These are phyloP conservation scores for Phytopythium mirpurense DNA, from an alignment of 352 stramenopile species.

Conservation along the genomic window DNA sequence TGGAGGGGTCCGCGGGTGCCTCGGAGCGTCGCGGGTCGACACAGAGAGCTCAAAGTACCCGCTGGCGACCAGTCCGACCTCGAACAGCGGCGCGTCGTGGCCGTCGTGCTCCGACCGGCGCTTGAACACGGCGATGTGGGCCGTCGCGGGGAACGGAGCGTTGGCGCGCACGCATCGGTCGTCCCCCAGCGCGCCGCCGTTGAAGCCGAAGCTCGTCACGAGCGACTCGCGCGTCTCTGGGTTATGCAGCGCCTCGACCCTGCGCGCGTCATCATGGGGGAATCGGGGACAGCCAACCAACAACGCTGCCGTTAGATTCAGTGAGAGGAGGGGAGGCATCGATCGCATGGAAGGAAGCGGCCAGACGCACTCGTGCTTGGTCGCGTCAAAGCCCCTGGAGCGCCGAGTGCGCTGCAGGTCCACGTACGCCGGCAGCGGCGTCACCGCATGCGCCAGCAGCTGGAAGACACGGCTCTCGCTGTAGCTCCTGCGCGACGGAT, in stretches of 20 bases:
- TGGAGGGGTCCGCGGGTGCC: neutral
- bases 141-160: slow-evolving; percentile 49
- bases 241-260: slow-evolving; percentile 22
- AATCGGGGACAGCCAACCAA: too few species aligned
- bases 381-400: slow-evolving; percentile 20
- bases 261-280: too few species aligned
- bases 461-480: slow-evolving; percentile 68
- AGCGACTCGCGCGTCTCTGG: slow-evolving; percentile 21
- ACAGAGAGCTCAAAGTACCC: slow-evolving; percentile 84
- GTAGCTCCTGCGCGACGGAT: slow-evolving; percentile 15
- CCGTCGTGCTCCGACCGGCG: slow-evolving; percentile 6
- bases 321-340: too few species aligned
- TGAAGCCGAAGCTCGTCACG: slow-evolving; percentile 43
- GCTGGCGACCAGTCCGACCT: slow-evolving; percentile 46
- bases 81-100: slow-evolving; percentile 18
- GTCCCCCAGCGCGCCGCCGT: slow-evolving; percentile 42
- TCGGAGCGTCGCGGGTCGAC: slow-evolving; percentile 9
- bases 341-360: too few species aligned
- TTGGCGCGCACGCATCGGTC: slow-evolving; percentile 76
- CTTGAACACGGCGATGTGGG: slow-evolving; percentile 52
- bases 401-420: slow-evolving; percentile 49
- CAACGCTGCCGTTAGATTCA: too few species aligned
- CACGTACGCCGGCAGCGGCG: slow-evolving; percentile 55
- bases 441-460: slow-evolving; percentile 57
- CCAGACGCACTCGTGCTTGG: slow-evolving; percentile 38